Evolutionary conservation across 148 eudicot genomes (phyloP).

Genomic region (Dysphania ambrosioides): DNA sequence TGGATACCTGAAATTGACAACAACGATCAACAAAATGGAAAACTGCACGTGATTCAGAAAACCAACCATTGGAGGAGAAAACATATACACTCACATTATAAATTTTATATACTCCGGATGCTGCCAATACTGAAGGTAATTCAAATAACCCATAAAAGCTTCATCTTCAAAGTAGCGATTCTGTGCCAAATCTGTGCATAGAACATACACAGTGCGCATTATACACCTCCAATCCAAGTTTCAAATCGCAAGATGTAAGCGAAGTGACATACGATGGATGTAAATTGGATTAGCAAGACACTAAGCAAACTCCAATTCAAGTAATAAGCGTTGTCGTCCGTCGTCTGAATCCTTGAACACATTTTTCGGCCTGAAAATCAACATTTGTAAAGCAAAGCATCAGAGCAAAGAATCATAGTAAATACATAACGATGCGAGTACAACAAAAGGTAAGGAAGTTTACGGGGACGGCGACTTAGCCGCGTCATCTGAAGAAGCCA

Average conservation of each 20-base stretch:
- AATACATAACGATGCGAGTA: too few species aligned
- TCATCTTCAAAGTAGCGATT: slow-evolving; percentile 96
- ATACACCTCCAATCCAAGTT: not conserved
- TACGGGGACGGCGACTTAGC: slow-evolving; percentile 15
- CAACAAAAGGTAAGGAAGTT: slow-evolving; percentile 5
- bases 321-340: slow-evolving; percentile 83
- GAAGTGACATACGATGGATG: slow-evolving; percentile 59
- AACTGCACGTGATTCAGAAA: not conserved
- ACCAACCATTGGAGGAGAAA: not conserved
- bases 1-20: slow-evolving; percentile 62
- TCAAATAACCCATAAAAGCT: slow-evolving; percentile 92
- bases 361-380: slow-evolving; percentile 45
- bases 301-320: slow-evolving; percentile 82
- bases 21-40: not conserved
- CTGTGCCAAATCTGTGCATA: slow-evolving; percentile 81
- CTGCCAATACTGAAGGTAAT: slow-evolving; percentile 96
- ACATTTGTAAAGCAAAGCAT: not conserved
- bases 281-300: slow-evolving; percentile 93
- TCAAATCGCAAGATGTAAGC: not conserved
- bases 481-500: slow-evolving; percentile 18
- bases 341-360: slow-evolving; percentile 83
- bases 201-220: too few species aligned
- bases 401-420: not conserved
- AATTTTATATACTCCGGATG: slow-evolving; percentile 87
- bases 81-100: slow-evolving; percentile 55